Evolutionary conservation across 345 rosid genomes (phyloP).

Genomic region (Toxicodendron radicans): DNA sequence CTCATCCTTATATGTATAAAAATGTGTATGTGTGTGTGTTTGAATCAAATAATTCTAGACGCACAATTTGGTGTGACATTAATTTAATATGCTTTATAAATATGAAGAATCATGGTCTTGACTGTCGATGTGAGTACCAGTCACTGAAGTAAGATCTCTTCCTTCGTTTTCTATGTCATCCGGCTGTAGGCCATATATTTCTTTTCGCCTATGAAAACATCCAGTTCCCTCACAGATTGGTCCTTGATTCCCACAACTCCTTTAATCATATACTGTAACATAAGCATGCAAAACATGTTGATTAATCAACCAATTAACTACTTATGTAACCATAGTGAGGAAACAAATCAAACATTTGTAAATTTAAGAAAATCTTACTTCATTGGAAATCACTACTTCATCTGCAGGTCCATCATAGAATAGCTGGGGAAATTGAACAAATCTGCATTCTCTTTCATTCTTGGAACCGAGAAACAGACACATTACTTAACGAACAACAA

Average conservation of each 20-base stretch:
- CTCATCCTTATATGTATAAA: too few relatives aligned
- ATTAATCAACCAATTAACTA: neutral
- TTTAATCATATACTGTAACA: constrained; percentile 20
- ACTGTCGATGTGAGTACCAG: constrained; percentile 10
- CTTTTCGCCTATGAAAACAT: constrained; percentile 57
- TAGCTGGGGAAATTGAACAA: constrained; percentile 51
- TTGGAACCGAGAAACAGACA: constrained; percentile 38
- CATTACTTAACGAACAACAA: constrained; percentile 46
- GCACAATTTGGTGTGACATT: too few relatives aligned
- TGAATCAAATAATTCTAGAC: too few relatives aligned
- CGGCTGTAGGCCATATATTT: constrained; percentile 49
- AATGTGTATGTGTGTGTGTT: too few relatives aligned
- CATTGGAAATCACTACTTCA: constrained; percentile 16
- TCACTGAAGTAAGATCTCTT: constrained; percentile 12
- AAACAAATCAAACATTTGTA: neutral
- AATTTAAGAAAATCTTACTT: constrained; percentile 18
- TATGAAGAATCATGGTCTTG: too few relatives aligned
- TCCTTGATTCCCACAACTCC: constrained; percentile 61
- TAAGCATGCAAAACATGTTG: neutral
- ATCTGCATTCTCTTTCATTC: constrained; percentile 31
- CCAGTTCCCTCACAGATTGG: constrained; percentile 53
- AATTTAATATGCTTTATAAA: too few relatives aligned
- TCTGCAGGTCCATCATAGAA: constrained; percentile 47
- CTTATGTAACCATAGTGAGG: too few relatives aligned
- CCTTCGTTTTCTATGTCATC: constrained; percentile 22